These are phyloP conservation scores for Solanum chmielewskii DNA, from an alignment of 257 asterid species.

Conservation along the genomic window DNA sequence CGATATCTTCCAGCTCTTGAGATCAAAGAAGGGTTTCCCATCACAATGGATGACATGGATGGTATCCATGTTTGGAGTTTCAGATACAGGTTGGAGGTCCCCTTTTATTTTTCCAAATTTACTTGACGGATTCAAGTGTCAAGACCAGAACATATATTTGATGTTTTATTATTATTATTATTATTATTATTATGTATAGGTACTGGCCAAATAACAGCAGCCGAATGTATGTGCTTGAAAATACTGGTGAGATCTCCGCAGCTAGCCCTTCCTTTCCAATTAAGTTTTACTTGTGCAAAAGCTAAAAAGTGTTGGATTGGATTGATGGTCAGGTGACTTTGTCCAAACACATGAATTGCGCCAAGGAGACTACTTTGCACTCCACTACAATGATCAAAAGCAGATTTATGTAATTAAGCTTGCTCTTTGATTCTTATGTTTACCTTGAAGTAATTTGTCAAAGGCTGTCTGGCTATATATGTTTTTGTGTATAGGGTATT, in stretches of 20 bases:
- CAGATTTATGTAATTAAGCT: constrained; percentile 11
- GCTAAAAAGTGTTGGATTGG: background rate
- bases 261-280: background rate
- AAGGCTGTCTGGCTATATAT: background rate
- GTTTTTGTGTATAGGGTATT: constrained; percentile 14
- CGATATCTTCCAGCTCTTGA: constrained; percentile 25
- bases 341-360: constrained; percentile 18
- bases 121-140: background rate
- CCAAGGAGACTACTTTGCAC: constrained; percentile 21
- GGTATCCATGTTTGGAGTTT: constrained; percentile 35
- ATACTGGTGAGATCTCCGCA: constrained; percentile 20
- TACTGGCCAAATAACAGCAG: constrained; percentile 47
- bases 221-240: constrained; percentile 42
- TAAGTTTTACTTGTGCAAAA: background rate
- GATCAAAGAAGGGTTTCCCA: constrained; percentile 27
- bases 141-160: background rate
- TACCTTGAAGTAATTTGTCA: background rate
- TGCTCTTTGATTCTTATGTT: background rate
- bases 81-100: constrained; percentile 22
- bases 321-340: constrained; percentile 17
- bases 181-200: background rate
- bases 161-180: background rate
- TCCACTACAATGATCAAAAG: constrained; percentile 21
- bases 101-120: background rate
- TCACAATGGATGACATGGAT: constrained; percentile 38